Evolutionary conservation across 2,329 filamentous ascomycete genomes (phyloP).

Genomic region (Rutstroemia sp.): DNA sequence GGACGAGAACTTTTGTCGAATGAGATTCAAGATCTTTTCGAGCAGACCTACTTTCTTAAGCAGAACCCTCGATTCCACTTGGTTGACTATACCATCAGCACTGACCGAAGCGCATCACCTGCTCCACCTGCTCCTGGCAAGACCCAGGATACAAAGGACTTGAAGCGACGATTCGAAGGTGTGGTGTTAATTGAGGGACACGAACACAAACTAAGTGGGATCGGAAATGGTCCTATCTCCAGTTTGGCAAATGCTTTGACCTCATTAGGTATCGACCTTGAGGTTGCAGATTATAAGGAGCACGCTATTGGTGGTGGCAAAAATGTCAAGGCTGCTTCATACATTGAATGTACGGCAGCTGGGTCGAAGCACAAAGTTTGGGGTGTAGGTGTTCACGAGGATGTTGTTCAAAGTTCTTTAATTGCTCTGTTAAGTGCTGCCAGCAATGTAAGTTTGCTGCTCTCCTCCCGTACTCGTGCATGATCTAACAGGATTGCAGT

Average conservation of each 20-base stretch:
- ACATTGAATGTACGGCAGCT: constrained; percentile 76
- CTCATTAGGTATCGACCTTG: constrained; percentile 73
- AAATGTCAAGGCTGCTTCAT: constrained; percentile 87
- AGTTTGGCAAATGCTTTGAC: constrained; percentile 77
- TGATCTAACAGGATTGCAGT: constrained; percentile 75
- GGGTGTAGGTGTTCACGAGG: constrained; percentile 88
- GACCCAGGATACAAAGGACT: constrained; percentile 68
- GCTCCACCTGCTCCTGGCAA: constrained; percentile 60
- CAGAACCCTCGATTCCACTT: constrained; percentile 79
- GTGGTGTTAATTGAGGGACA: constrained; percentile 74
- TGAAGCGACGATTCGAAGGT: constrained; percentile 77
- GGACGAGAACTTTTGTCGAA: constrained; percentile 76
- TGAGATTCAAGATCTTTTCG: constrained; percentile 85
- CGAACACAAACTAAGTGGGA: constrained; percentile 71
- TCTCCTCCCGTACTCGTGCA: constrained; percentile 75
- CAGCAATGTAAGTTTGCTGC: constrained; percentile 75
- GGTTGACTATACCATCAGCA: constrained; percentile 84
- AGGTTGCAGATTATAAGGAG: constrained; percentile 93
- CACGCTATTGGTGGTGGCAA: constrained; percentile 79
- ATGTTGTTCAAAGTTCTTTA: constrained; percentile 84
- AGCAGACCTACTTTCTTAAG: constrained; percentile 77
- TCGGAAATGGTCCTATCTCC: constrained; percentile 86
- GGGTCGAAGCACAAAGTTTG: constrained; percentile 68
- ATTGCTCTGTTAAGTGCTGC: constrained; percentile 81
- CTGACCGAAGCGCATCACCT: constrained; percentile 73